phyloP scores from a whole-genome alignment of 1,284 basidiomycete species.

The Ceratobasidium sp. region DNA sequence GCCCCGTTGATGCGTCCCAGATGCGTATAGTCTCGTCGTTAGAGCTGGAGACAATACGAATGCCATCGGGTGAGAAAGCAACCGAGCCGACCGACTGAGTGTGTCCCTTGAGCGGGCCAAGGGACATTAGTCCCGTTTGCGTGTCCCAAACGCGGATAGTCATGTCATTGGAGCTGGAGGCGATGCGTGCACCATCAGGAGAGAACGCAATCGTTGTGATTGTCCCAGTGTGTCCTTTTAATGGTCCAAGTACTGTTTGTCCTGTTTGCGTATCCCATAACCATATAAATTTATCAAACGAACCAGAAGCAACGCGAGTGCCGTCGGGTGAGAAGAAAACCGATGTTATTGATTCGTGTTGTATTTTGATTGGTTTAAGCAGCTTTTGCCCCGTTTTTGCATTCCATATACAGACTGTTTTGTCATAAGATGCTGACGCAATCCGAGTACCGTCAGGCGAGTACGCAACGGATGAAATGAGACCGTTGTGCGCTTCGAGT shows the following conservation, averaged over 20 bases:
- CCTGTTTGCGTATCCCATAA: constrained; percentile 32
- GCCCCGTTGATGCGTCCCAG: constrained; percentile 29
- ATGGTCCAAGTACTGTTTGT: constrained; percentile 11
- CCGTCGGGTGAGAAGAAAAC: constrained; percentile 34
- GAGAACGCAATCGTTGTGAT: not conserved
- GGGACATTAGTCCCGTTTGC: not conserved
- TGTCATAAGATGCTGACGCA: not conserved
- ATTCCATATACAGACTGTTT: not conserved
- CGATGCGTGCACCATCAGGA: not conserved
- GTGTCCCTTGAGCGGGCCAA: not conserved
- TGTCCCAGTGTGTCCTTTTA: constrained; percentile 51
- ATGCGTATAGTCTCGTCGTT: constrained; percentile 34
- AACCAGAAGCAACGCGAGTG: constrained; percentile 31
- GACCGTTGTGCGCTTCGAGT: not conserved
- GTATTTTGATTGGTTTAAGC: not conserved
- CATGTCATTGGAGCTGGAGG: not conserved
- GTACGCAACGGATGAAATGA: not conserved
- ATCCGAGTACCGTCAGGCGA: not conserved
- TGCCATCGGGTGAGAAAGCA: constrained; percentile 33
- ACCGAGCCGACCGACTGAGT: not conserved
- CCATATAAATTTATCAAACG: constrained; percentile 28
- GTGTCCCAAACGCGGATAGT: not conserved
- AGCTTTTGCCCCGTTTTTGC: not conserved
- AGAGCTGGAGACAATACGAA: constrained; percentile 26
- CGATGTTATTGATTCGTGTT: not conserved